Evolutionary conservation across 2,329 filamentous ascomycete genomes (phyloP).

Genomic region (Colletotrichum echinochloae): DNA sequence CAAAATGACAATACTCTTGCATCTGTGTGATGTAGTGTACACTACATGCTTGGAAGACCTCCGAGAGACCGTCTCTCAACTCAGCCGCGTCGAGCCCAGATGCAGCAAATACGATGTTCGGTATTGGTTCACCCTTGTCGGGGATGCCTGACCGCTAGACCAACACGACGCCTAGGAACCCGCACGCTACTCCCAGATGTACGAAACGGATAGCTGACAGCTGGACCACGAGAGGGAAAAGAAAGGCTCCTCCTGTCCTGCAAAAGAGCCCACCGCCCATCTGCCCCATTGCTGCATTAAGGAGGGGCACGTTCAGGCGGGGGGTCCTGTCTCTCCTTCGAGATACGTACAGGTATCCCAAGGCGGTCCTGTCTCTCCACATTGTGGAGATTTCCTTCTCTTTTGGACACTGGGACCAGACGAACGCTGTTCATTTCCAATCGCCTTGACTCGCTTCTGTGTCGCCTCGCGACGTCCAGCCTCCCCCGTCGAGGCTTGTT

Average conservation of each 20-base stretch:
- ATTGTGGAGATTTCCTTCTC: slow-evolving; percentile 23
- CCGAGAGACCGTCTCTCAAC: background rate
- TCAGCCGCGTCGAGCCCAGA: background rate
- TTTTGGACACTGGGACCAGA: slow-evolving; percentile 31
- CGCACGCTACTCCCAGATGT: background rate
- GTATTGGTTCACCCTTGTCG: background rate
- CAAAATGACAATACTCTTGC: background rate
- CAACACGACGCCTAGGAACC: background rate
- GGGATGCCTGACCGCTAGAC: slow-evolving; percentile 22
- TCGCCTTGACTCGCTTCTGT: slow-evolving; percentile 28
- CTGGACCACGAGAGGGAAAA: background rate
- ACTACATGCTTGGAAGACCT: background rate
- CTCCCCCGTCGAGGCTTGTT: slow-evolving; percentile 27
- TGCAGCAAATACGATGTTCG: background rate
- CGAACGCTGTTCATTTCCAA: slow-evolving; percentile 40
- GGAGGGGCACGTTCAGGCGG: slow-evolving; percentile 4
- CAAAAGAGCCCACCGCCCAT: slow-evolving; percentile 27
- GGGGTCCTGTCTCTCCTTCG: background rate
- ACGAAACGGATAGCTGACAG: background rate
- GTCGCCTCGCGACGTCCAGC: slow-evolving; percentile 27
- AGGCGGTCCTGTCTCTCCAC: slow-evolving; percentile 18
- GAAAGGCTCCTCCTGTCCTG: background rate
- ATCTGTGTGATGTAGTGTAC: background rate
- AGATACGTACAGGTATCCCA: background rate
- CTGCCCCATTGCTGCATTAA: slow-evolving; percentile 38